Percentiles rank a stretch among this genome's conserved stretches.
These are phyloP conservation scores for Verticillium klebahnii DNA, from an alignment of 2,329 filamentous ascomycete species.

Conservation along the genomic window DNA sequence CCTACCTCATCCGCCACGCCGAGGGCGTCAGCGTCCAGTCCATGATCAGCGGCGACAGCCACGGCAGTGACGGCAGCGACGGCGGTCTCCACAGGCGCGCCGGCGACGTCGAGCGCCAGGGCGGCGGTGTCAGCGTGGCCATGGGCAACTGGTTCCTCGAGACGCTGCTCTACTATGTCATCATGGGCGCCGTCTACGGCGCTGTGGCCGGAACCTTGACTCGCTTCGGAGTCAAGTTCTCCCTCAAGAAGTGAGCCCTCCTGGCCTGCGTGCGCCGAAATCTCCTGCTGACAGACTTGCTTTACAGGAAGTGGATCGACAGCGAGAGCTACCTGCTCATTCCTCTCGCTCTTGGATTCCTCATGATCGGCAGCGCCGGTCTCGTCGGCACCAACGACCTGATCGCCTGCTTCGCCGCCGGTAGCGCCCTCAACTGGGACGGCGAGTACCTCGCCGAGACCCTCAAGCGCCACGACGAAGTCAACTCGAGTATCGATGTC, in stretches of 20 bases:
- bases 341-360: constrained; percentile 50
- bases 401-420: constrained; percentile 56
- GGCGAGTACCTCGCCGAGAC: constrained; percentile 53
- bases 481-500: constrained; percentile 54
- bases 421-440: constrained; percentile 58
- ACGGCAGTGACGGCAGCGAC: background rate
- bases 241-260: constrained; percentile 24
- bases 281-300: background rate
- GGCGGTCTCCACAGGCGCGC: constrained; percentile 10
- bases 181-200: constrained; percentile 49
- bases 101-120: constrained; percentile 42
- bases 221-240: constrained; percentile 40
- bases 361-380: constrained; percentile 53
- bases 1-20: constrained; percentile 51
- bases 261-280: too few species aligned
- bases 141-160: constrained; percentile 55
- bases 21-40: constrained; percentile 23
- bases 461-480: constrained; percentile 52
- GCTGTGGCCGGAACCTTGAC: constrained; percentile 42
- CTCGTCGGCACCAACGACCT: constrained; percentile 55
- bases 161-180: constrained; percentile 55
- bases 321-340: constrained; percentile 48
- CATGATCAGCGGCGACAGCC: background rate
- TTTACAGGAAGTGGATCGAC: constrained; percentile 46
- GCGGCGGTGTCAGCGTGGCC: constrained; percentile 45